Percentiles rank a stretch among this genome's conserved stretches.
Conservation (phyloP, 83 land plant genomes). For the Thuja plicata region DNA sequence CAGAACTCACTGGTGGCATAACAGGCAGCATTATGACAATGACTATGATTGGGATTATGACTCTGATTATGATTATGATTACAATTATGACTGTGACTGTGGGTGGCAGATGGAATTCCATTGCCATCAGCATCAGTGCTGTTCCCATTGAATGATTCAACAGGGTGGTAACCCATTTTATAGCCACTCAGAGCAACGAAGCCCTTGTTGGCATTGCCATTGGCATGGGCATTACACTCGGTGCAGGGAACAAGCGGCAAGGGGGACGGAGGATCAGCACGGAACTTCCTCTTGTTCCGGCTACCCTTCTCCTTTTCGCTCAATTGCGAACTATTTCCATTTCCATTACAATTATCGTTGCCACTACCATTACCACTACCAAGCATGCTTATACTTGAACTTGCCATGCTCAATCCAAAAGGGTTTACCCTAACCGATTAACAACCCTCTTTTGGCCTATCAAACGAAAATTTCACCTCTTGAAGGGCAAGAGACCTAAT, state of each 20-base stretch:
- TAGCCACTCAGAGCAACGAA: background rate
- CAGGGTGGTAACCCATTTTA: slow-evolving; percentile 1
- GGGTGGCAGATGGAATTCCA: background rate
- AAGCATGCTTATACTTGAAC: slow-evolving; percentile 3
- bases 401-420: slow-evolving; percentile 3
- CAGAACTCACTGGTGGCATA: slow-evolving; percentile 20
- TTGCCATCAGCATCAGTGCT: background rate
- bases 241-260: slow-evolving; percentile 19
- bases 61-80: background rate
- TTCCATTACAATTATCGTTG: background rate
- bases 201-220: slow-evolving; percentile 11
- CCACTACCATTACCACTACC: slow-evolving; percentile 3
- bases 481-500: background rate
- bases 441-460: background rate
- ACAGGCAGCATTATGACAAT: background rate
- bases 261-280: slow-evolving; percentile 53
- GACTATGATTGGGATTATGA: slow-evolving; percentile 12
- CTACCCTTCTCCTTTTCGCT: slow-evolving; percentile 47
- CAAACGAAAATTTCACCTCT: background rate
- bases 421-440: background rate
- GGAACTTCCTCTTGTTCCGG: slow-evolving; percentile 74
- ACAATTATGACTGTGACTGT: background rate
- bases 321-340: slow-evolving; percentile 5
- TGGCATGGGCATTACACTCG: slow-evolving; percentile 23
- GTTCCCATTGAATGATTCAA: background rate